A percentile compares a stretch with the other conserved stretches of the same genome.
These are phyloP conservation scores for Acer campestre DNA, from an alignment of 345 rosid species.

Conservation along the genomic window DNA sequence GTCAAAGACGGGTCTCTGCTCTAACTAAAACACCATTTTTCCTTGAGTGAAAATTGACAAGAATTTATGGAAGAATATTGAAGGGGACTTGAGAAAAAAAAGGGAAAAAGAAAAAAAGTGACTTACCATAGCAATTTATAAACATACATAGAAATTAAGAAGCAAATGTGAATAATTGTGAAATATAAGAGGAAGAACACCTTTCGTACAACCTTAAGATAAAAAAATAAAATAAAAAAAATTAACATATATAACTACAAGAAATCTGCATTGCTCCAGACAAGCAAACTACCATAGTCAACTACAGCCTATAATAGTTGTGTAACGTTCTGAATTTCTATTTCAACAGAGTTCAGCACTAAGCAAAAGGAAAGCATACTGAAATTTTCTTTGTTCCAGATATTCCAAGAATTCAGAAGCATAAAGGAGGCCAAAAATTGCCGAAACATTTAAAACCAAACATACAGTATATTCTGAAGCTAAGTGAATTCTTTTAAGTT, in stretches of 20 bases:
- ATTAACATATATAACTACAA: neutral
- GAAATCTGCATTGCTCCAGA: neutral
- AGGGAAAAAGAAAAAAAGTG: no score
- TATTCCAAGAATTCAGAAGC: neutral
- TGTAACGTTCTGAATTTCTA: neutral
- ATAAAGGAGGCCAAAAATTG: neutral
- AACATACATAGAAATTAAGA: no score
- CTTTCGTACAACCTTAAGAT: neutral
- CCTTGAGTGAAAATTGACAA: neutral
- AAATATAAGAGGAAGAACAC: neutral
- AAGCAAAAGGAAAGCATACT: neutral
- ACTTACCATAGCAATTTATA: no score
- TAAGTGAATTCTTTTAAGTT: neutral
- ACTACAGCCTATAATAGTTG: neutral
- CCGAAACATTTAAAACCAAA: conserved; percentile 4
- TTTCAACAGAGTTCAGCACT: neutral
- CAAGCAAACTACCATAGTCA: neutral
- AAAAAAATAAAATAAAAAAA: no score
- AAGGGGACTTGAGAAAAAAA: neutral
- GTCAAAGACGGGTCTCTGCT: neutral
- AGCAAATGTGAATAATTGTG: neutral
- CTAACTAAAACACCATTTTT: neutral
- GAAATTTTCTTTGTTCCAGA: neutral
- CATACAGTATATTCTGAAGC: neutral
- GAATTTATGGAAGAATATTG: neutral